Conservation (phyloP, 2,329 filamentous ascomycete species). For the Ceratocystis huliohia region DNA sequence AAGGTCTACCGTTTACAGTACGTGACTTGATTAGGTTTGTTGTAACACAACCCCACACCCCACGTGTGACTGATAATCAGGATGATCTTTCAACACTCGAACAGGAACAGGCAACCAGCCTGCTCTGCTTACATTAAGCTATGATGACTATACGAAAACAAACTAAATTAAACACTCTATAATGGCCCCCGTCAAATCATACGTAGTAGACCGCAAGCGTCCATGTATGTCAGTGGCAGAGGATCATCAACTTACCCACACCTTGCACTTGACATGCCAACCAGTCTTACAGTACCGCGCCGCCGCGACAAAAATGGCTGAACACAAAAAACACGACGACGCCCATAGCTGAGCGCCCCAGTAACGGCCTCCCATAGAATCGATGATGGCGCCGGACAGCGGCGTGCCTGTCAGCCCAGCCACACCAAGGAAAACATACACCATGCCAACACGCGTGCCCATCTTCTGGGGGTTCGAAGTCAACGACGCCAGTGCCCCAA, state of each 20-base stretch:
- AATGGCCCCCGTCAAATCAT: neutral
- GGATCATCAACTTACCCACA: constrained; percentile 20
- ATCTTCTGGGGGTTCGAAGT: constrained; percentile 34
- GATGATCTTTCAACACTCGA: neutral
- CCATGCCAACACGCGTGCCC: constrained; percentile 36
- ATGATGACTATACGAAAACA: neutral
- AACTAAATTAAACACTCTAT: neutral
- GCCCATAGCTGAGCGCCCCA: constrained; percentile 37
- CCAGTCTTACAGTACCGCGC: constrained; percentile 29
- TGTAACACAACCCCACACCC: neutral
- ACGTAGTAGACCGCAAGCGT: neutral
- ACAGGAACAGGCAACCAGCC: neutral
- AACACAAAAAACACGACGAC: constrained; percentile 31
- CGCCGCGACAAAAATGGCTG: constrained; percentile 27
- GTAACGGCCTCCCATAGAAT: constrained; percentile 31
- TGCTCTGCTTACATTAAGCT: neutral
- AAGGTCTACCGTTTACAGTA: neutral
- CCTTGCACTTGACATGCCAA: constrained; percentile 28
- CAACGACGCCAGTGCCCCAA: constrained; percentile 32
- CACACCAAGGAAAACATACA: constrained; percentile 32
- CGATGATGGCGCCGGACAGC: constrained; percentile 35
- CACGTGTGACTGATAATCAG: neutral
- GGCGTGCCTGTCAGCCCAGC: constrained; percentile 35
- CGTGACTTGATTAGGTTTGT: neutral
- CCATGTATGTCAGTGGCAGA: neutral